These are phyloP conservation scores for Tricholoma sp. DNA, from an alignment of 768 basidiomycete species.

Conservation along the genomic window DNA sequence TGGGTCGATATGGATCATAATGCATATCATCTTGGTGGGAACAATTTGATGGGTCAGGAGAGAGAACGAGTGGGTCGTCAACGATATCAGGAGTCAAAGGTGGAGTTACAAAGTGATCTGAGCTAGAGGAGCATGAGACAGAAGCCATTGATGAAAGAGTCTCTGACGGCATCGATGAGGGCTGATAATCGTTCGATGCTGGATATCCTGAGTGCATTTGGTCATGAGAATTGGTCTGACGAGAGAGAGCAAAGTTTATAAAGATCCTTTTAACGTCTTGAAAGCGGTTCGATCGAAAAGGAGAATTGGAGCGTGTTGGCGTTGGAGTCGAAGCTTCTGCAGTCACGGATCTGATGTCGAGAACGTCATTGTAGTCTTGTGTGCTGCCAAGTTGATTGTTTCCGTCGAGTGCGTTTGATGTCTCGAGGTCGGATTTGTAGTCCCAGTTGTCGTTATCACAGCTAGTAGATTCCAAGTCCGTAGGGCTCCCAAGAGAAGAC, in stretches of 20 bases:
- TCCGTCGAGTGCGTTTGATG: slow-evolving; percentile 1
- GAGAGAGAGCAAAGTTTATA: slow-evolving; percentile 15
- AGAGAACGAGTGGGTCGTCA: slow-evolving; percentile 9
- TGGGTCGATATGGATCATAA: slow-evolving; percentile 8
- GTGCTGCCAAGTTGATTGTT: neutral
- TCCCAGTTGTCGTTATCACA: slow-evolving; percentile 6
- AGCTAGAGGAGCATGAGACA: neutral
- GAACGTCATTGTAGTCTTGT: slow-evolving; percentile 3
- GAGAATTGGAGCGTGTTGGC: slow-evolving; percentile 16
- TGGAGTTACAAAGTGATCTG: slow-evolving; percentile 15
- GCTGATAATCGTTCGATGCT: neutral
- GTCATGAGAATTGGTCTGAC: slow-evolving; percentile 6
- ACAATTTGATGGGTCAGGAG: slow-evolving; percentile 5
- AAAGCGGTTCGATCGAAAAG: slow-evolving; percentile 13
- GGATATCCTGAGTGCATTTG: neutral
- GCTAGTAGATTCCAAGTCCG: slow-evolving; percentile 1
- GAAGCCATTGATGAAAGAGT: slow-evolving; percentile 2
- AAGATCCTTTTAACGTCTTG: slow-evolving; percentile 17
- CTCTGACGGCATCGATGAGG: neutral
- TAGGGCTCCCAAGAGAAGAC: slow-evolving; percentile 10
- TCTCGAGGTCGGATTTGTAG: slow-evolving; percentile 10
- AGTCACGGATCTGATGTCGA: neutral
- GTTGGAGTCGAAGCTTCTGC: slow-evolving; percentile 14
- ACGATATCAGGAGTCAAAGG: slow-evolving; percentile 23
- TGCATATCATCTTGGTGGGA: neutral